Base-by-base conservation (phyloP, 495 filamentous ascomycete species). In the Cetradonia linearis region DNA sequence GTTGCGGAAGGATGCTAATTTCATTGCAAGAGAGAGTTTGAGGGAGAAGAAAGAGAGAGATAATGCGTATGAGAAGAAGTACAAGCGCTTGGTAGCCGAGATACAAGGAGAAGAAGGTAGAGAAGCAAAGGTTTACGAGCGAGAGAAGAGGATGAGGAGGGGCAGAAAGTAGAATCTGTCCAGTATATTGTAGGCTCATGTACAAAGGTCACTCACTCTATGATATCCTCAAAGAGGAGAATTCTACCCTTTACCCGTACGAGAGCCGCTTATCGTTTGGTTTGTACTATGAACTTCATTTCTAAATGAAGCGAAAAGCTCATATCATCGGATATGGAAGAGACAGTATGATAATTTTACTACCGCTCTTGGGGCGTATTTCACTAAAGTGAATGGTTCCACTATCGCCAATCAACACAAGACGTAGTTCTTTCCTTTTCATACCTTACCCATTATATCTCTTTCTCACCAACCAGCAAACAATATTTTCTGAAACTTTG, bases 81-180 rank as follows among this genome's bases (percentile, higher is more conserved):
- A 90, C 77, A 87, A 86, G 80, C 81, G 84, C 63, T 76, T 98
- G 58, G 83, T 96, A 63, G 89, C 91, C 25, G 89, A 95, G 79
- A 95, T 99, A 68, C 90, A 97, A 72, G 89, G 86, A 62, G 87
- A 95, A 73, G 93, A 96, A 71, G 93, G 91, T 0, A 76, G 78
- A 60, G 92, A 91, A 68, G 79, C 77, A 57, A 96, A 96, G 74
- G 81, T 79, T 57, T 97, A 96, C 80, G 91, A 91, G 71, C 78
- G 87, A 61, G 89, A 88, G 77, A 92, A 86, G 78, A 80, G 81
- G 70, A 70, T 73, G 71, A 79, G 83, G 62, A 79, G 79, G 69
- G 82, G 78, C 74, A 86, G 79, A 78, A 78, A 67, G 73, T 81
- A 68, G 23, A 25, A n/a, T 9, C 25, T 28, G 11, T 44, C 16